Base-by-base conservation (phyloP, 192 early-diverging fungal species). In the Coemansia sp. region DNA sequence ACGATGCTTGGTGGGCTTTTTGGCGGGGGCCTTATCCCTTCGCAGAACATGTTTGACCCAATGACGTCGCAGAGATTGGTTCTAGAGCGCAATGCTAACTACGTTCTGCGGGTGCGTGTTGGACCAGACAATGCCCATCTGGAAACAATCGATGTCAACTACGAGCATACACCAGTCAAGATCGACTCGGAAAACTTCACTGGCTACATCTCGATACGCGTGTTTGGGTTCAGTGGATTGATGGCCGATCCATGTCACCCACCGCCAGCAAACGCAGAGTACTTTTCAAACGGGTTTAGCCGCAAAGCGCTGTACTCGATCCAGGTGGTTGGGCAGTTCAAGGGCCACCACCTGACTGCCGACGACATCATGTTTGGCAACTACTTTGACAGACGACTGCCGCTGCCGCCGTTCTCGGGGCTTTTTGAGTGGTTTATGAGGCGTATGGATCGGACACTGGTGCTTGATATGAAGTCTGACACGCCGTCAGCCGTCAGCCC, bases 361-460 rank as follows among this genome's bases (percentile, higher is more conserved):
- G 74, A 82, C 66, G 62, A 82, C 66, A 77, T 82, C 21, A 82
- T 82, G 74, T 82, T 82, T 63, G 80, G 80, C 66, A 82, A 82
- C 66, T 82, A 77, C 72, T 82, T 82, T 71, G 80, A 82, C 66
- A 70, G 73, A 65, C 71, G 74, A 0, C 69, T 82, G 63, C 74
- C 74, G 36, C 72, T 82, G 56, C 80, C 80, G 61, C 80, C 80
- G 16, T 82, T 82, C 61, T 77, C 80, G 43, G 74, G 80, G 13
- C 72, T 82, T 19, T 82, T 77, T 26, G 80, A 82, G 68, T 82
- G 80, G 80, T 82, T 82, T 49, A 82, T 82, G 80, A 71, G 64
- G 71, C 80, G 80, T 57, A 82, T 82, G 80, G 80, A 82, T 60
- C 80, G 80, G 65, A 77, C 80, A 7, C 63, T 82, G 51, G 74